Evolutionary conservation across 495 filamentous ascomycete species (phyloP), one percentile per base, ranked within the genome.

Genomic region (Xylaria scruposa): DNA sequence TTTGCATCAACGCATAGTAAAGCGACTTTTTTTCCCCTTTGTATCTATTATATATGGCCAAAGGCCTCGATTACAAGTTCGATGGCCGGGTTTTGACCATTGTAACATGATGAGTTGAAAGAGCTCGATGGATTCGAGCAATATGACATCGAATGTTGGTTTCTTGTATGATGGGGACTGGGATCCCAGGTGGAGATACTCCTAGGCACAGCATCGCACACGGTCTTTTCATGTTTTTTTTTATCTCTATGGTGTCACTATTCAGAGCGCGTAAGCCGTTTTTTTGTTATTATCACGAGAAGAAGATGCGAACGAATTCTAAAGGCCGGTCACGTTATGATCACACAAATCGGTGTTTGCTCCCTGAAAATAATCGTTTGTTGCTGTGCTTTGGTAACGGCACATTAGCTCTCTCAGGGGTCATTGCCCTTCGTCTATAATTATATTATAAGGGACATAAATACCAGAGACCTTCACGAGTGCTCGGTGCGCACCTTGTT

Each of bases 41-140:
- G 76, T 82, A 74, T 58, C 71, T 74, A 78, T 81, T 78, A 68
- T 80, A 80, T 78, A 78, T 81, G 76, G 78, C 75, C 69, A 58
- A 66, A 72, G 67, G 49, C 59, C 67, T 72, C 62, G 75, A 68
- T 61, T 29, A 9, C 47, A 44, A 31, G 24, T 15, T 19, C 46
- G 24, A 38, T 3, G 49, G 31, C 13, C 15, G 61, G 33, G 49
- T 71, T 58, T 65, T 36, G 29, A 65, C 38, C 49, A 64, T 47
- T 61, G 60, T 65, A 70, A 63, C 42, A 63, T 64, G 68, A 61
- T 31, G 58, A 65, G 40, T 46, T 58, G 8, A 33, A 47, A 40
- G 56, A 65, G 60, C 69, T 65, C 36, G 10, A 65, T 38, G 38
- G 69, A 24, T 58, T 64, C 60, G 49, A 36, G 46, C 31, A 38